A percentile compares a stretch with the other conserved stretches of the same genome.
Evolutionary conservation across 1,284 basidiomycete species (phyloP).

Genomic region (Trichosporon faecale): DNA sequence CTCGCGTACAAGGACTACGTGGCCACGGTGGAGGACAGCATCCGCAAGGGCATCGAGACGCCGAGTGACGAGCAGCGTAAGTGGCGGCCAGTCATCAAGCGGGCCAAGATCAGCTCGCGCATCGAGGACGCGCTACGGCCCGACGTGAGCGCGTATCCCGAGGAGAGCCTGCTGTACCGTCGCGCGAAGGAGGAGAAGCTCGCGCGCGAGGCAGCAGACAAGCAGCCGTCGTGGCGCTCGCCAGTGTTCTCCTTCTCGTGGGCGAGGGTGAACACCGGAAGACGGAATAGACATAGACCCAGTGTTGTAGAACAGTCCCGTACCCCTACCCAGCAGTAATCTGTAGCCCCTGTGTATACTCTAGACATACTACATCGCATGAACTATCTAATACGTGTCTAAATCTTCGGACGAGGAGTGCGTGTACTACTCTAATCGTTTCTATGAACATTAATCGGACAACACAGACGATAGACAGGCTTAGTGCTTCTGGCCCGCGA

Average conservation of each 20-base stretch:
- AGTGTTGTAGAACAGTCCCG: background rate
- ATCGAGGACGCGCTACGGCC: conserved; percentile 19
- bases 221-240: background rate
- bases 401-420: background rate
- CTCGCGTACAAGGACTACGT: conserved; percentile 13
- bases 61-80: background rate
- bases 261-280: background rate
- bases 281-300: background rate
- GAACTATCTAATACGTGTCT: background rate
- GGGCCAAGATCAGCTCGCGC: conserved; percentile 10
- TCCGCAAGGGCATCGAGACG: background rate
- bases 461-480: background rate
- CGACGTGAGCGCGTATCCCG: background rate
- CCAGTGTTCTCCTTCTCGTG: background rate
- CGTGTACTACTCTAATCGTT: background rate
- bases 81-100: background rate
- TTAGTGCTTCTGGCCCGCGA: background rate
- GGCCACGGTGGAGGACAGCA: background rate
- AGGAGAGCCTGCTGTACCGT: conserved; percentile 14
- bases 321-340: background rate
- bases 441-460: background rate
- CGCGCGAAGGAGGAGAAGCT: conserved; percentile 9
- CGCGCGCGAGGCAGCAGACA: background rate
- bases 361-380: background rate
- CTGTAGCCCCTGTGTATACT: background rate